Evolutionary conservation across 163 green algal species (phyloP), one percentile per base, ranked within the genome.

Genomic region (Volvox carteri): DNA sequence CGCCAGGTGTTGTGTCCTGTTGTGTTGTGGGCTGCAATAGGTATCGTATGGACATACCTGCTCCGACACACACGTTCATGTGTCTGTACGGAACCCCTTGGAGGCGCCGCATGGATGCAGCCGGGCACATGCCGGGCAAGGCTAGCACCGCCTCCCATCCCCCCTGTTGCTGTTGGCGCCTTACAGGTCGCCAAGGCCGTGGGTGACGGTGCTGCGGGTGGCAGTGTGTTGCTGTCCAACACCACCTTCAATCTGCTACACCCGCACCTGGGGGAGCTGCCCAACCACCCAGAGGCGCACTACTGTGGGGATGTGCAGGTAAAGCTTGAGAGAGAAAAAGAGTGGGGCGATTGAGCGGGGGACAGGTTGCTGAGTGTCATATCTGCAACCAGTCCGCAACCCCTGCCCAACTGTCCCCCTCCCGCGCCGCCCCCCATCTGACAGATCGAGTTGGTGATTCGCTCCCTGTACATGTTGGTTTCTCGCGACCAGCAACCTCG

Each of bases 151-250:
- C n/a, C n/a, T n/a, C n/a, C n/a, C 62, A 4, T 41, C 62, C 14
- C 62, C n/a, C 62, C 62, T 39, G 35, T 73, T 28, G 23, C 16
- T 73, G 16, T 46, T 46, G 21, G n/a, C 28, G 1, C 35, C 44
- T 33, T 19, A 18, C 67, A 88, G 83, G 48, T 81, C 8, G 85
- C 89, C 46, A 92, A 91, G 85, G 73, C 75, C 0, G 76, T 92
- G n/a, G 83, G 70, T 16, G 89, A 92, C 54, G 37, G 28, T 33
- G 85, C 76, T 6, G 33, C 73, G 14, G 89, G 89, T 77, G 89
- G 89, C 62, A 67, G 35, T 9, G 41, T 77, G 54, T 54, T 89
- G n/a, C 48, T 89, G 39, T 84, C 72, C 33, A 89, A 89, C 84
- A 44, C 72, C 54, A 54, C 84, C 52, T 89, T 78, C 72, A 77